These are phyloP conservation scores for Boletus edulis DNA, from an alignment of 768 basidiomycete species.

Conservation along the genomic window DNA sequence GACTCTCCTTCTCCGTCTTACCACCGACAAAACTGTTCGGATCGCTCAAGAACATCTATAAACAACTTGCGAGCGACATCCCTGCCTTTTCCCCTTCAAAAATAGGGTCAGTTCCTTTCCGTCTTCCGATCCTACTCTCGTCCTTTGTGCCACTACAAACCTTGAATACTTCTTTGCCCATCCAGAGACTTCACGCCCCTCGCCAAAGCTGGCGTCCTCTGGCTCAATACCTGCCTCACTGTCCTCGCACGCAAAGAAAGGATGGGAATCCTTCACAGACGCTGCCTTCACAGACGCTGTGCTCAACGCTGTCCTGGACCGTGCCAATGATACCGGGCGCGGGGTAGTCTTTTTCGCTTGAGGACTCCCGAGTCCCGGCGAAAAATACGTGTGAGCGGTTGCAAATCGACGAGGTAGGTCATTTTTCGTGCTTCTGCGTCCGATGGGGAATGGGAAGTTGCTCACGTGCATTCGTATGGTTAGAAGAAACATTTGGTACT, in stretches of 20 bases:
- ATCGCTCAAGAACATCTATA: slow-evolving; percentile 70
- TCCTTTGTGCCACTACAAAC: background rate
- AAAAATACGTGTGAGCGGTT: slow-evolving; percentile 58
- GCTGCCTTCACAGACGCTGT: slow-evolving; percentile 75
- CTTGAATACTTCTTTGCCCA: fast-evolving
- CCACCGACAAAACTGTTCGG: slow-evolving; percentile 53
- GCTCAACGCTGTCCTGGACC: slow-evolving; percentile 51
- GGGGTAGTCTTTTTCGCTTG: slow-evolving; percentile 82
- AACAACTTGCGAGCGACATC: slow-evolving; percentile 62
- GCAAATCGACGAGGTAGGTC: slow-evolving; percentile 58
- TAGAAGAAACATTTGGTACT: slow-evolving; percentile 64
- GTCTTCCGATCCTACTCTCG: background rate
- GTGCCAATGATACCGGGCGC: slow-evolving; percentile 19
- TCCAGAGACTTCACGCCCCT: slow-evolving; percentile 65
- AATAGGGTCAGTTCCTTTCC: slow-evolving; percentile 51
- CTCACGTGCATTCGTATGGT: background rate
- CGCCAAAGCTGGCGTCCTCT: slow-evolving; percentile 70
- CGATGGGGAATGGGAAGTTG: background rate
- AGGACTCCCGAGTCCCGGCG: slow-evolving; percentile 76
- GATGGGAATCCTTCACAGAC: slow-evolving; percentile 82
- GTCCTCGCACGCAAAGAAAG: slow-evolving; percentile 77
- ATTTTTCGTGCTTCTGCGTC: background rate
- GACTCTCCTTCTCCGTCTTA: slow-evolving; percentile 58
- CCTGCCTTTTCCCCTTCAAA: slow-evolving; percentile 59
- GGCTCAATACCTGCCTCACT: slow-evolving; percentile 75